Conservation (phyloP, 805 yeast species). For the Ogataea nitratoaversa region DNA sequence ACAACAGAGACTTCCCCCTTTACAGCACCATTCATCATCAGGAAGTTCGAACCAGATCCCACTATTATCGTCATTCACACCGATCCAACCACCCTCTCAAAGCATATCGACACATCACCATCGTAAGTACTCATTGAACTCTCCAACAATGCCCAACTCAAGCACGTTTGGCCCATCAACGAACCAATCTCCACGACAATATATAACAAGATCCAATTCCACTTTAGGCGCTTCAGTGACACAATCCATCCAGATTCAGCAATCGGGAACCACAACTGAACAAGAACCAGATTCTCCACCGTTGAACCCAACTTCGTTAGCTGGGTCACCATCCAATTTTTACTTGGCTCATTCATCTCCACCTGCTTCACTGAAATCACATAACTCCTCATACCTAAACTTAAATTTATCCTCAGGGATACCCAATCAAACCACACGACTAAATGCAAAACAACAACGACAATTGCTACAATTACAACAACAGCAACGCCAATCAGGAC, state of each 20-base stretch:
- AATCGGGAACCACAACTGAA: slow-evolving; percentile 5
- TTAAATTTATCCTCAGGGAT: slow-evolving; percentile 5
- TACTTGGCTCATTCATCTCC: slow-evolving; percentile 53
- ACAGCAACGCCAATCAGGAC: slow-evolving; percentile 13
- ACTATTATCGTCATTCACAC: background rate
- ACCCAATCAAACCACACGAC: slow-evolving; percentile 13
- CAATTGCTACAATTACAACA: slow-evolving; percentile 15
- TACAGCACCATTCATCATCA: slow-evolving; percentile 7
- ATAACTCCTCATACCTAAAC: slow-evolving; percentile 20
- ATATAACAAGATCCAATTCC: slow-evolving; percentile 1
- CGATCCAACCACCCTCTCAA: background rate
- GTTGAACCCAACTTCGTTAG: slow-evolving; percentile 46
- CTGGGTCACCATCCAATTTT: slow-evolving; percentile 53
- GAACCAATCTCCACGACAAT: background rate
- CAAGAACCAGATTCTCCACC: slow-evolving; percentile 48
- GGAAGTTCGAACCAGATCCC: slow-evolving; percentile 2
- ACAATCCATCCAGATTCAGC: slow-evolving; percentile 10
- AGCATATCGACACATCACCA: background rate
- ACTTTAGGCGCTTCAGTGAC: background rate
- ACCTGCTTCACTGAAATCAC: slow-evolving; percentile 34
- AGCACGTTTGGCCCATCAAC: slow-evolving; percentile 2
- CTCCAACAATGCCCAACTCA: slow-evolving; percentile 12
- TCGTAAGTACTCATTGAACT: slow-evolving; percentile 18
- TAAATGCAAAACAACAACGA: slow-evolving; percentile 13
- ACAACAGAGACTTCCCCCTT: slow-evolving; percentile 17